These are phyloP conservation scores for Pelargonium nanum DNA, from an alignment of 345 rosid genomes.

Conservation along the genomic window DNA sequence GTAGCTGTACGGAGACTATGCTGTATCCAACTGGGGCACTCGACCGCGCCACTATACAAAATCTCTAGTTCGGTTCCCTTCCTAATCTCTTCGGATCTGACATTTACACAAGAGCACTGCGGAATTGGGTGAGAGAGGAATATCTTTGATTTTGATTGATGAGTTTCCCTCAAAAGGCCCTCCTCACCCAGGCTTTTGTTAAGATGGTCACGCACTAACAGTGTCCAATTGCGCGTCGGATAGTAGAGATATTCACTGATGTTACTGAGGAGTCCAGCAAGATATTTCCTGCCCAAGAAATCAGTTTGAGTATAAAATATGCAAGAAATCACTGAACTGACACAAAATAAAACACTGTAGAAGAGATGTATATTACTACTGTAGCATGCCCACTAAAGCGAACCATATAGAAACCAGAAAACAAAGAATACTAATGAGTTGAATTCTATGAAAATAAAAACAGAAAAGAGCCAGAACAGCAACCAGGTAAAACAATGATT, in stretches of 20 bases:
- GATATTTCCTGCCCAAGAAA: conserved; percentile 50
- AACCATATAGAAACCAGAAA: no score
- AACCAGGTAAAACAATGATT: no score
- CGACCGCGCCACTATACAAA: conserved; percentile 68
- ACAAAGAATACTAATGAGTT: no score
- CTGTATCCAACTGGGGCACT: conserved; percentile 89
- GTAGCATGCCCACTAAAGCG: no score
- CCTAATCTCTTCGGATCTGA: conserved; percentile 15
- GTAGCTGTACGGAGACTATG: conserved; percentile 19
- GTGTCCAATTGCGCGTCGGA: conserved; percentile 71
- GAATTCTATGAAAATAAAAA: no score
- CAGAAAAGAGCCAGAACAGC: no score
- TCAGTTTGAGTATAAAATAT: no score
- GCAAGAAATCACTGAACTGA: no score
- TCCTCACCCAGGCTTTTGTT: conserved; percentile 69
- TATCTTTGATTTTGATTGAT: conserved; percentile 56
- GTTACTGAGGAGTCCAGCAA: conserved; percentile 42
- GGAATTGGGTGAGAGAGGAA: conserved; percentile 92
- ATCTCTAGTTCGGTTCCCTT: conserved; percentile 2
- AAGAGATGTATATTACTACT: no score
- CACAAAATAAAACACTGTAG: no score
- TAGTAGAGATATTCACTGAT: conserved; percentile 65
- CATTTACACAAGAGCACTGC: conserved; percentile 82
- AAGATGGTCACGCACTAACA: conserved; percentile 61
- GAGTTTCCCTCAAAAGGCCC: conserved; percentile 66